These are phyloP conservation scores for Tulasnella sp. DNA, from an alignment of 768 basidiomycete species.

Conservation along the genomic window DNA sequence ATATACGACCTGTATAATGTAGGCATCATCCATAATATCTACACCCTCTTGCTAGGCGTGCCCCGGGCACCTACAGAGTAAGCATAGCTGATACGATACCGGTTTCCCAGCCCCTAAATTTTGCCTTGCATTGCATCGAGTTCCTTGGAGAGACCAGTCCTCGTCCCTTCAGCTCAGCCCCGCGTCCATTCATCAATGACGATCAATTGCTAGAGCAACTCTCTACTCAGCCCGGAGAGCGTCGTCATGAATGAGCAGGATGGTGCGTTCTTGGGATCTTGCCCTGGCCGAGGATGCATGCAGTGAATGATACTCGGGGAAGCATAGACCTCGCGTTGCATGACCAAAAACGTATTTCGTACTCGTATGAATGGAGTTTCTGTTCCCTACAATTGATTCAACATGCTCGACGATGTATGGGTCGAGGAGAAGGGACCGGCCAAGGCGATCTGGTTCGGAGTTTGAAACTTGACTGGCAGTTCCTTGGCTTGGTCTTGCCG, in stretches of 20 bases:
- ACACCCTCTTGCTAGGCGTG: too few species aligned
- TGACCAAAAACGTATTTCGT: background rate
- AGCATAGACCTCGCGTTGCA: background rate
- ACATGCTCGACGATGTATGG: background rate
- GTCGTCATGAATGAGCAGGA: background rate
- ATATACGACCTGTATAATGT: too few species aligned
- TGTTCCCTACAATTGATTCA: background rate
- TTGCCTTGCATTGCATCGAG: background rate
- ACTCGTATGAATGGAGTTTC: background rate
- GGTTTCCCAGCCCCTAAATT: too few species aligned
- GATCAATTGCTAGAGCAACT: background rate
- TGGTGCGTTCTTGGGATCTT: background rate
- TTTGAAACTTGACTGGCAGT: background rate
- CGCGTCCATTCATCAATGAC: background rate
- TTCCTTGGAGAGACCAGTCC: background rate
- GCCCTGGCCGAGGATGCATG: background rate
- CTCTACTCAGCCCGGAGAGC: background rate
- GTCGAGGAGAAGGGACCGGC: background rate
- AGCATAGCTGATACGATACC: too few species aligned
- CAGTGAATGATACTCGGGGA: background rate
- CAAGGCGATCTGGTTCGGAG: background rate
- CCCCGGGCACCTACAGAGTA: too few species aligned
- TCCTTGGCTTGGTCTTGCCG: too few species aligned
- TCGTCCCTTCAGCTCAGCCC: background rate
- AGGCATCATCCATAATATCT: too few species aligned